Evolutionary conservation across 2,329 filamentous ascomycete species (phyloP).

Genomic region (Falciphora oryzae): DNA sequence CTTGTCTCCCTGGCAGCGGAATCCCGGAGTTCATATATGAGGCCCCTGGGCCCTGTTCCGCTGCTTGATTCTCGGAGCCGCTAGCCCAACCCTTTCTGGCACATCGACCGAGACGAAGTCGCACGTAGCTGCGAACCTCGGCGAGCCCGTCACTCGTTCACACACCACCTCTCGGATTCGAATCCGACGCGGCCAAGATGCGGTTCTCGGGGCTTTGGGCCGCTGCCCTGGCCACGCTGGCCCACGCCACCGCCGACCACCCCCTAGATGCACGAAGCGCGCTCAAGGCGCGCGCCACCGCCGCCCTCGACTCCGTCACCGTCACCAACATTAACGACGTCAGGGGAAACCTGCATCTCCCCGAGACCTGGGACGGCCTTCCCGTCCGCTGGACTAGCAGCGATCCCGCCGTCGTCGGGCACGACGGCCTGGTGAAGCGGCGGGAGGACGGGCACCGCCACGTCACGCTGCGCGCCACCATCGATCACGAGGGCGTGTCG

Average conservation of each 20-base stretch:
- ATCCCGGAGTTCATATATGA: background rate
- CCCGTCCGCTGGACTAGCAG: slow-evolving; percentile 31
- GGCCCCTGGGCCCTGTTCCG: too few relatives aligned
- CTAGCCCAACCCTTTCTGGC: too few relatives aligned
- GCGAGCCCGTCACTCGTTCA: too few relatives aligned
- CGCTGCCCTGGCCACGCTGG: slow-evolving; percentile 1
- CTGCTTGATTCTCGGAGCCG: too few relatives aligned
- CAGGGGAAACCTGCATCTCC: slow-evolving; percentile 32
- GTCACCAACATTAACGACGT: slow-evolving; percentile 31
- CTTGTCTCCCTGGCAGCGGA: too few relatives aligned
- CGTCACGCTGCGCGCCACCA: slow-evolving; percentile 31
- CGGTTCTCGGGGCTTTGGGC: background rate
- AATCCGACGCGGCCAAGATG: background rate
- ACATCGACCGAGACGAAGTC: background rate
- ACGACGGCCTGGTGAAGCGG: slow-evolving; percentile 30
- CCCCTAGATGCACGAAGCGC: slow-evolving; percentile 3
- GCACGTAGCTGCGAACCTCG: background rate
- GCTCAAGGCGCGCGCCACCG: background rate
- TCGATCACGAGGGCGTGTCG: slow-evolving; percentile 19
- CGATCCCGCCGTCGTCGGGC: slow-evolving; percentile 26
- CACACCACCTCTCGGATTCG: background rate
- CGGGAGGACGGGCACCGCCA: slow-evolving; percentile 18
- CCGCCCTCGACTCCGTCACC: slow-evolving; percentile 2
- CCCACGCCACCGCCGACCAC: background rate
- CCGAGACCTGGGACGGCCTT: slow-evolving; percentile 23